A percentile compares a stretch with the other conserved stretches of the same genome.
These are phyloP conservation scores for Diaporthe sp. DNA, from an alignment of 2,329 filamentous ascomycete species.

Conservation along the genomic window DNA sequence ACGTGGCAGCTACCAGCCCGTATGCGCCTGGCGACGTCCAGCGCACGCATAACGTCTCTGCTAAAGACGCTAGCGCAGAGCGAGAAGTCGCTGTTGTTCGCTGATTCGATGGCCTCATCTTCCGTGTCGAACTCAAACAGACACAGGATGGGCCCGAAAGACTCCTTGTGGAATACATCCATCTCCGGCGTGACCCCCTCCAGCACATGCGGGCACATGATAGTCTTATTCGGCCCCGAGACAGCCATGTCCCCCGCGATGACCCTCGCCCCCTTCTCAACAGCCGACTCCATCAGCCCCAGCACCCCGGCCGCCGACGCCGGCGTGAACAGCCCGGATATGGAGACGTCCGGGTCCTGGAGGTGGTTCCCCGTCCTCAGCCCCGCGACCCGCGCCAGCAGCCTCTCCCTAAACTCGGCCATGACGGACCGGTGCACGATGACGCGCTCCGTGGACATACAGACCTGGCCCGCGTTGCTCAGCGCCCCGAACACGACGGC, in stretches of 20 bases:
- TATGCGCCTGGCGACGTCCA: conserved; percentile 66
- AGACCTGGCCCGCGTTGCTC: conserved; percentile 75
- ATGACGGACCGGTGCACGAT: conserved; percentile 71
- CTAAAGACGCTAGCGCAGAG: conserved; percentile 76
- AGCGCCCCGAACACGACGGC: conserved; percentile 73
- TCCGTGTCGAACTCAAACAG: conserved; percentile 70
- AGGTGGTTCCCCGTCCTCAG: conserved; percentile 48
- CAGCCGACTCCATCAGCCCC: conserved; percentile 65
- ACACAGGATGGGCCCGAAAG: conserved; percentile 76
- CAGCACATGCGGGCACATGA: conserved; percentile 72
- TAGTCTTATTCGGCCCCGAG: conserved; percentile 56
- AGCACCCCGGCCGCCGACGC: conserved; percentile 45
- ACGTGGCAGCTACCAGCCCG: conserved; percentile 67
- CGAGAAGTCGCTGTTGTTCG: conserved; percentile 80
- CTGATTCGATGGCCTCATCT: conserved; percentile 74
- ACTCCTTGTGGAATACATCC: conserved; percentile 76
- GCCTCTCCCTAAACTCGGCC: conserved; percentile 61
- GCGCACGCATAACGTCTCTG: conserved; percentile 66
- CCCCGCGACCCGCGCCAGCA: conserved; percentile 46
- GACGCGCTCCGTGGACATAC: conserved; percentile 79
- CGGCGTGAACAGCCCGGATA: conserved; percentile 48
- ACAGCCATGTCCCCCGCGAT: conserved; percentile 62
- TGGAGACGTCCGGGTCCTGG: conserved; percentile 45
- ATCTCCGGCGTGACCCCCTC: conserved; percentile 73
- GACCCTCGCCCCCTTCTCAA: conserved; percentile 70